Base-by-base conservation (phyloP, 139 green algal species). In the Edaphochlamys debaryana region DNA sequence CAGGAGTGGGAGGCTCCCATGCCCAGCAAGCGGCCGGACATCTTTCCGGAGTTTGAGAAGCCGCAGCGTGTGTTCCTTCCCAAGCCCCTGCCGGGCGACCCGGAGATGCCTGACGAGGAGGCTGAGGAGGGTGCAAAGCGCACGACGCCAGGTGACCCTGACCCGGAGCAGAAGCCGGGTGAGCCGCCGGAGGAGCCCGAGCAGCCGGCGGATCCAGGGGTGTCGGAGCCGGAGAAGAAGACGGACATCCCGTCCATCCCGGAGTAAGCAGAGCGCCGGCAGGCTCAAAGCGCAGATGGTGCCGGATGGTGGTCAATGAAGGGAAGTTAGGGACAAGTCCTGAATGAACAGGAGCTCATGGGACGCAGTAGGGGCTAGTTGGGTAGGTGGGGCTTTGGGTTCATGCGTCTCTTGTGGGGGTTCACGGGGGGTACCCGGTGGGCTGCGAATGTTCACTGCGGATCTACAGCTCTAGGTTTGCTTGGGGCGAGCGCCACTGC, bases 41-140 rank as follows among this genome's bases (percentile, higher is more conserved):
- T 97, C 67, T 96, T 97, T 66, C 96, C 96, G 19, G 96, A 98
- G 79, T 98, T 98, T 93, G 96, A 98, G 69, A 98, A 96, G 89
- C 88, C 96, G 69, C 92, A 98, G 70, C 87, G 88, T 13, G 91
- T 94, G 29, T 90, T 93, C 42, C 85, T 96, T 48, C 92, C 92
- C 36, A 94, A 98, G 63, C 87, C 90, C 40, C 85, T 94, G 64
- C 92, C 93, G 29, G 94, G 95, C 22, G 96, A 98, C 82, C 96
- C 96, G n/a, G 95, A 98, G 88, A 88, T 95, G 83, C 95, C 95
- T 11, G 95, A 98, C 74, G 95, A 98, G 69, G 96, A 98, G 88
- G 86, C 93, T 36, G 93, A 98, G 84, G 93, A 98, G 76, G 78
- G 92, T 41, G 90, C 93, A 50, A 96, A 98, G 90, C 90, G 88